Percentiles rank a stretch among this genome's conserved stretches.
phyloP scores from a whole-genome alignment of 768 basidiomycete species.

The Tulasnella sp. region DNA sequence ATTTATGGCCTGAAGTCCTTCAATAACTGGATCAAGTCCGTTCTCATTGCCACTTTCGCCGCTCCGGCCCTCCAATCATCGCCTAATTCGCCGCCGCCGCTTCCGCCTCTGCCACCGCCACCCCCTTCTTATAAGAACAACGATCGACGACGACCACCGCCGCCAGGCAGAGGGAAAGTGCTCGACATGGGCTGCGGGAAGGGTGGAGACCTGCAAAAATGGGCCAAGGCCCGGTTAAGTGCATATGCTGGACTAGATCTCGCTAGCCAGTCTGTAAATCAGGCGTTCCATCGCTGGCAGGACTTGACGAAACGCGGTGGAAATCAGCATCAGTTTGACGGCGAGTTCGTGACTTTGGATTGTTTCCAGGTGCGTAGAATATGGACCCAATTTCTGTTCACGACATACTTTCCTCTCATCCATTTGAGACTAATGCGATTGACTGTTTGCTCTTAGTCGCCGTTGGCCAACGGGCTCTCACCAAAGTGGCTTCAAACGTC shows the following conservation, averaged over 20 bases:
- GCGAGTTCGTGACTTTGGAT: slow-evolving; percentile 76
- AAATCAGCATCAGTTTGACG: slow-evolving; percentile 41
- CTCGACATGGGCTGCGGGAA: slow-evolving; percentile 99
- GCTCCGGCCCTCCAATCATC: slow-evolving; percentile 50
- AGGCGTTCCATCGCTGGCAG: slow-evolving; percentile 66
- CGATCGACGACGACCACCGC: neutral
- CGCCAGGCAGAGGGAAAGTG: slow-evolving; percentile 49
- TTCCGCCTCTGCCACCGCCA: slow-evolving; percentile 20
- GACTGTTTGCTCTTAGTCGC: slow-evolving; percentile 37
- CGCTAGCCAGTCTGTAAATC: slow-evolving; percentile 76
- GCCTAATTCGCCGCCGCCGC: slow-evolving; percentile 22
- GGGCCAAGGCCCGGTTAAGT: slow-evolving; percentile 73
- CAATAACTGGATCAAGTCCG: slow-evolving; percentile 99
- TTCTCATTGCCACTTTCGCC: slow-evolving; percentile 84
- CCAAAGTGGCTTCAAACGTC: slow-evolving; percentile 48
- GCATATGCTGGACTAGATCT: slow-evolving; percentile 83
- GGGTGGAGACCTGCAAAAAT: slow-evolving; percentile 93
- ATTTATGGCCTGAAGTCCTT: slow-evolving; percentile 96
- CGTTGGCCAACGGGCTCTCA: slow-evolving; percentile 59
- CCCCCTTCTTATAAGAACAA: neutral
- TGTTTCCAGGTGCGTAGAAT: slow-evolving; percentile 65
- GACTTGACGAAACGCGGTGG: slow-evolving; percentile 33
- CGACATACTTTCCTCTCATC: neutral
- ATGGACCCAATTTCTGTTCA: neutral
- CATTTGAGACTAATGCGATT: no score